These are phyloP conservation scores for Cystobasidium slooffiae DNA, from an alignment of 1,284 basidiomycete genomes.

Conservation along the genomic window DNA sequence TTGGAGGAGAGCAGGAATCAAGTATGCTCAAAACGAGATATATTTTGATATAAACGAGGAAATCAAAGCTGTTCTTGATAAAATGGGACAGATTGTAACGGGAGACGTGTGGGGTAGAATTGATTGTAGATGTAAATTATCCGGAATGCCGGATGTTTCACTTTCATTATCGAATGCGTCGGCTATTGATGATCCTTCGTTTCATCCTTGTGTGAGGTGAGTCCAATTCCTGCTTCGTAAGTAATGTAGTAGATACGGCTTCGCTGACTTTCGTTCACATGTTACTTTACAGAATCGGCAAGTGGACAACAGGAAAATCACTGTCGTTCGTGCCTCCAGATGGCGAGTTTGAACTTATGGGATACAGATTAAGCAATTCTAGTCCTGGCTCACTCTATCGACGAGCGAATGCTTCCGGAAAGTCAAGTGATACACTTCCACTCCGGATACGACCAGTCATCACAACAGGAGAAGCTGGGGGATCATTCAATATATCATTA, in stretches of 20 bases:
- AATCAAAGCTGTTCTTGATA: conserved; percentile 80
- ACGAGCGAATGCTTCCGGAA: conserved; percentile 7
- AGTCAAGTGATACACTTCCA: conserved; percentile 16
- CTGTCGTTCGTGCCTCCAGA: conserved; percentile 47
- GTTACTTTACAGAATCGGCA: conserved; percentile 8
- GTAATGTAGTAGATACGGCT: not conserved
- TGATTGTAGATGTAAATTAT: conserved; percentile 78
- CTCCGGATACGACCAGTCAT: conserved; percentile 35
- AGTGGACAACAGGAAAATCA: conserved; percentile 28
- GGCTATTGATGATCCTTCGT: conserved; percentile 75
- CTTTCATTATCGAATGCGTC: conserved; percentile 79
- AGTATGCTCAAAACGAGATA: conserved; percentile 88
- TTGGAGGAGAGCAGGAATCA: conserved; percentile 84
- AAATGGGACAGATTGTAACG: conserved; percentile 74
- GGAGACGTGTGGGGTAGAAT: conserved; percentile 79
- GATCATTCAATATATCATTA: conserved; percentile 45
- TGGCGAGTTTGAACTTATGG: conserved; percentile 45
- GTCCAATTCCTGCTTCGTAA: conserved; percentile 48
- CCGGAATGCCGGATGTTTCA: conserved; percentile 84
- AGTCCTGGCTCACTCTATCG: conserved; percentile 13
- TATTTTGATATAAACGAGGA: conserved; percentile 90
- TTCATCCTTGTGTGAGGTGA: conserved; percentile 88
- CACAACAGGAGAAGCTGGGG: conserved; percentile 36
- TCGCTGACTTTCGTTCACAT: not conserved
- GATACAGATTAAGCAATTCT: conserved; percentile 34